Evolutionary conservation across 73 alveolate genomes (phyloP).

Genomic region (Paramecium pentaurelia): DNA sequence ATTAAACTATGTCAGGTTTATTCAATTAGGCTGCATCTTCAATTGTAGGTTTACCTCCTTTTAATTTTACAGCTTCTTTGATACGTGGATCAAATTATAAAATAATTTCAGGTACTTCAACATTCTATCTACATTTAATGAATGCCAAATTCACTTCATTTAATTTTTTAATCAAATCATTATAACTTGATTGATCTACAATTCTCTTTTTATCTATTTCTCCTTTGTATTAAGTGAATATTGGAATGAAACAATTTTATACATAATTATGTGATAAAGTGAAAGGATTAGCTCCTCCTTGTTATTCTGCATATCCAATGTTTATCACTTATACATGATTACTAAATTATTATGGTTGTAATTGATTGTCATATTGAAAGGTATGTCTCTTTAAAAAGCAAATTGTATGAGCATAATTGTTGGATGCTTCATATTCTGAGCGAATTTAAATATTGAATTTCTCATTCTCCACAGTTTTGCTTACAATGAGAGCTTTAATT

Average conservation of each 20-base stretch:
- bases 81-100: slow-evolving; percentile 65
- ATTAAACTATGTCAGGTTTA: slow-evolving; percentile 62
- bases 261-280: slow-evolving; percentile 71
- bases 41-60: slow-evolving; percentile 43
- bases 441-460: slow-evolving; percentile 12
- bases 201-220: slow-evolving; percentile 62
- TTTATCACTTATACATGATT: slow-evolving; percentile 65
- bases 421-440: neutral
- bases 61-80: slow-evolving; percentile 46
- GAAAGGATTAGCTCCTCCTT: slow-evolving; percentile 68
- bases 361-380: neutral
- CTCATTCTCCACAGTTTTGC: neutral
- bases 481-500: neutral
- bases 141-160: slow-evolving; percentile 73
- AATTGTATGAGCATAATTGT: slow-evolving; percentile 37
- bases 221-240: slow-evolving; percentile 67
- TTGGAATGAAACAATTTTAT: slow-evolving; percentile 77
- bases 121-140: slow-evolving; percentile 72
- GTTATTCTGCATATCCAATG: slow-evolving; percentile 76
- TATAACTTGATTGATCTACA: slow-evolving; percentile 53
- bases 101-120: slow-evolving; percentile 76
- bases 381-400: slow-evolving; percentile 43
- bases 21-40: slow-evolving; percentile 71
- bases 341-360: neutral
- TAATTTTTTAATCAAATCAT: slow-evolving; percentile 70